Percentiles rank a stretch among this genome's conserved stretches.
Conservation (phyloP, 805 yeast genomes). For the Yarrowia osloensis region DNA sequence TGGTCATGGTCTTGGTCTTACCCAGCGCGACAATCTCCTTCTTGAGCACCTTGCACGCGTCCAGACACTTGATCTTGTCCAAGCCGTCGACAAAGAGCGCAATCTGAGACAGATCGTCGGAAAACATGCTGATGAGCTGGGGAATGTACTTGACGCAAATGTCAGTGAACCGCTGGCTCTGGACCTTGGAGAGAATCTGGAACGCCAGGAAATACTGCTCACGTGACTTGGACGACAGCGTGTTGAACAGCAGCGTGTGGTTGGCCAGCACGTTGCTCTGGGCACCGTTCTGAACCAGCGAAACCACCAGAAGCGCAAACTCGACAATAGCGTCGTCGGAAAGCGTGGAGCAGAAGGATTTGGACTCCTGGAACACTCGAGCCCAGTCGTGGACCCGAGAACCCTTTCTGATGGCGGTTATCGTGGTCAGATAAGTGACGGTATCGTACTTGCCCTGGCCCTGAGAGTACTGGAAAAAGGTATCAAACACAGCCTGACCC, state of each 20-base stretch:
- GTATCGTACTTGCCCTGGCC: conserved; percentile 14
- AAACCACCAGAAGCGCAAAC: background rate
- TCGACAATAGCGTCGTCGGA: background rate
- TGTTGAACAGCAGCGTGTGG: background rate
- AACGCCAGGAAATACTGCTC: background rate
- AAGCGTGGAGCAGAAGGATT: background rate
- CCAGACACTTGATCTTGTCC: conserved; percentile 1
- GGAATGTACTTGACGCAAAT: conserved; percentile 18
- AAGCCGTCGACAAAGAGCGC: background rate
- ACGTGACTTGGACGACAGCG: background rate
- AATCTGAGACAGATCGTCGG: background rate
- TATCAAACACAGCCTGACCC: background rate
- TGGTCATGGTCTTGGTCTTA: background rate
- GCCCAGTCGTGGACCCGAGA: conserved; percentile 44
- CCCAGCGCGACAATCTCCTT: background rate
- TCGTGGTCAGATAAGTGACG: conserved; percentile 14
- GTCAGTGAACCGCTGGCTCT: background rate
- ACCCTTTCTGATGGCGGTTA: conserved; percentile 45
- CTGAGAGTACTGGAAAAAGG: conserved; percentile 29
- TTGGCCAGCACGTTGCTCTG: background rate
- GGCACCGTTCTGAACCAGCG: background rate
- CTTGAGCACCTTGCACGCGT: background rate
- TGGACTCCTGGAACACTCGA: background rate
- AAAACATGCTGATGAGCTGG: background rate
- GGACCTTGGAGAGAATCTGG: background rate